These are phyloP conservation scores for Selenicereus undatus DNA, from an alignment of 148 eudicot genomes.

Conservation along the genomic window DNA sequence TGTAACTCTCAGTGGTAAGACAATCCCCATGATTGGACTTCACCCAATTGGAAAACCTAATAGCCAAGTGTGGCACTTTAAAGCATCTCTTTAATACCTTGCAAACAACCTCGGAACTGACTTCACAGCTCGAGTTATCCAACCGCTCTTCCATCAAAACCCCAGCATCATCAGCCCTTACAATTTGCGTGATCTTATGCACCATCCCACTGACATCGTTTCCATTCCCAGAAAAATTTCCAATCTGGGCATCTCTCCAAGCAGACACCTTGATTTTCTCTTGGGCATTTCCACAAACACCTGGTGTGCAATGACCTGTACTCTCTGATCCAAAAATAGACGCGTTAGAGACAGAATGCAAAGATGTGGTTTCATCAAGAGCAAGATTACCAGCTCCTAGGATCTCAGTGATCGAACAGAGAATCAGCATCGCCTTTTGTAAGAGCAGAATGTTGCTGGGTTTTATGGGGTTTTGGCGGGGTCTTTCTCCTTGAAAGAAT, in stretches of 20 bases:
- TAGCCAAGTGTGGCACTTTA: slow-evolving; percentile 64
- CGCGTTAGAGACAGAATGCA: slow-evolving; percentile 23
- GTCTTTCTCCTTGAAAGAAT: slow-evolving; percentile 22
- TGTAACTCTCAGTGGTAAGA: slow-evolving; percentile 46
- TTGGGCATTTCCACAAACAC: slow-evolving; percentile 62
- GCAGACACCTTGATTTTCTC: slow-evolving; percentile 25
- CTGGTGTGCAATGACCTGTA: slow-evolving; percentile 29
- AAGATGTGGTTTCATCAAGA: slow-evolving; percentile 18
- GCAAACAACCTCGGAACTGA: slow-evolving; percentile 48
- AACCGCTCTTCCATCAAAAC: slow-evolving; percentile 55
- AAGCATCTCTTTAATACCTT: slow-evolving; percentile 81
- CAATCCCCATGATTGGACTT: slow-evolving; percentile 37
- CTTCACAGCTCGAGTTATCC: slow-evolving; percentile 30
- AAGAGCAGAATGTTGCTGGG: slow-evolving; percentile 21
- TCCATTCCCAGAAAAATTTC: slow-evolving; percentile 11
- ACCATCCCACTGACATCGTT: slow-evolving; percentile 49
- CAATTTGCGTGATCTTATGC: slow-evolving; percentile 43
- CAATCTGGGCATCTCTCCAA: slow-evolving; percentile 26
- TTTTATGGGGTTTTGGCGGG: slow-evolving; percentile 23
- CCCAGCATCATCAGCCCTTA: slow-evolving; percentile 36
- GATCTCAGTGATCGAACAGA: slow-evolving; percentile 58
- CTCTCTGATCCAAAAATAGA: slow-evolving; percentile 7
- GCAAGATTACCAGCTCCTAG: slow-evolving; percentile 41
- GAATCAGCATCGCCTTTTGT: slow-evolving; percentile 23
- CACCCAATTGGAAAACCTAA: slow-evolving; percentile 67